Evolutionary conservation across 306 rosid genomes (phyloP).

Genomic region (Mimosa pudica): DNA sequence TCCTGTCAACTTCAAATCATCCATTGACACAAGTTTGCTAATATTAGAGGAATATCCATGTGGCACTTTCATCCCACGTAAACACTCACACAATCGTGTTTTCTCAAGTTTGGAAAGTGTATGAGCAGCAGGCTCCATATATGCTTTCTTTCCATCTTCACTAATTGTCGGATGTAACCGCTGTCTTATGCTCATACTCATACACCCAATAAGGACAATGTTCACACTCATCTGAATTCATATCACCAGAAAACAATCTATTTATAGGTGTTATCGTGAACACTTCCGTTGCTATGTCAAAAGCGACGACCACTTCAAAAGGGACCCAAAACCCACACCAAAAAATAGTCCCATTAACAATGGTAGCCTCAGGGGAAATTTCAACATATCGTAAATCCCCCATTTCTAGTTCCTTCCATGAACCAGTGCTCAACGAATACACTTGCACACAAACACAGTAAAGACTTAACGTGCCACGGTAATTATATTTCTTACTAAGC

Average conservation of each 20-base stretch:
- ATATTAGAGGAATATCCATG: too few relatives aligned
- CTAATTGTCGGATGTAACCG: too few relatives aligned
- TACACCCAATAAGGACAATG: background rate
- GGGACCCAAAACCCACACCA: background rate
- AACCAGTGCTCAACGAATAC: background rate
- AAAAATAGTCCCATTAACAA: background rate
- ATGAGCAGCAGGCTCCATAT: too few relatives aligned
- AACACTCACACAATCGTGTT: too few relatives aligned
- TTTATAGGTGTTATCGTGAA: background rate
- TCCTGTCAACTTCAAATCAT: too few relatives aligned
- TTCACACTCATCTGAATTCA: background rate
- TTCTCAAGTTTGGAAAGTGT: too few relatives aligned
- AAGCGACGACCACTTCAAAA: background rate
- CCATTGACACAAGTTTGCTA: too few relatives aligned
- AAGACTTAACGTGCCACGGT: fast-evolving
- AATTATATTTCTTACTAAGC: background rate
- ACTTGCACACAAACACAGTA: background rate
- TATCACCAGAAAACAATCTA: background rate
- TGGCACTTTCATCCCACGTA: too few relatives aligned
- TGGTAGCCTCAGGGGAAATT: background rate
- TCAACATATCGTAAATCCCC: background rate
- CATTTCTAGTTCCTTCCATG: background rate
- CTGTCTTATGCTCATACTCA: too few relatives aligned
- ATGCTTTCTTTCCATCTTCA: too few relatives aligned
- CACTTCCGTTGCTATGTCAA: background rate